Evolutionary conservation across 805 yeast genomes (phyloP).

Genomic region (Wickerhamomyces bovis): DNA sequence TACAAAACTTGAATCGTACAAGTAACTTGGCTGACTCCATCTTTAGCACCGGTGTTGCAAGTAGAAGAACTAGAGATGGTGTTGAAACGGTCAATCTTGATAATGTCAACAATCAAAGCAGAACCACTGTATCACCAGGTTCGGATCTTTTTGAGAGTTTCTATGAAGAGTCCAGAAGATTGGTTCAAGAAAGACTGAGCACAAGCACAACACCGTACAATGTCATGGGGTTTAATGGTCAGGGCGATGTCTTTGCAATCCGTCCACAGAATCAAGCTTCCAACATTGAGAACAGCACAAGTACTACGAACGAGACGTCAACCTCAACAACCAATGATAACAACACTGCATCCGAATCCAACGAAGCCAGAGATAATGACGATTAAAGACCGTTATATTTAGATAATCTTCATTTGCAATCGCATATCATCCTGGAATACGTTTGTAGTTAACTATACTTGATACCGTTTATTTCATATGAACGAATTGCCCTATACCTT

Average conservation of each 20-base stretch:
- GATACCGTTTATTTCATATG: too few species aligned
- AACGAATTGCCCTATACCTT: too few species aligned
- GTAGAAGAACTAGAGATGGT: slow-evolving; percentile 19
- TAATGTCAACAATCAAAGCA: slow-evolving; percentile 2
- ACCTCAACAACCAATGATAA: background rate
- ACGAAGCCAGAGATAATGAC: background rate
- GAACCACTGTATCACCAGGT: background rate
- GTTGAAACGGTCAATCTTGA: slow-evolving; percentile 16
- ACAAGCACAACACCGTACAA: background rate
- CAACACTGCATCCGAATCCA: background rate
- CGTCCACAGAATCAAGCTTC: background rate
- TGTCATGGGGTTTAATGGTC: background rate
- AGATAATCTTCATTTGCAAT: background rate
- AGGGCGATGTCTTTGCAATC: background rate
- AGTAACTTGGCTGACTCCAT: slow-evolving; percentile 7
- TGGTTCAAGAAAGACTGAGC: background rate
- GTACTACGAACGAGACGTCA: background rate
- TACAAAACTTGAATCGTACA: slow-evolving; percentile 6
- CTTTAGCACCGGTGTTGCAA: slow-evolving; percentile 18
- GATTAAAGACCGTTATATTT: background rate
- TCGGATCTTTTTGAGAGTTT: background rate
- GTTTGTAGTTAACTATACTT: too few species aligned
- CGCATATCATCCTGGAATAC: background rate
- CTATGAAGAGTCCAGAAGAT: background rate
- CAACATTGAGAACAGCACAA: background rate